Percentiles rank a stretch among this genome's conserved stretches.
These are phyloP conservation scores for Termitomyces sp. DNA, from an alignment of 768 basidiomycete genomes.

Conservation along the genomic window DNA sequence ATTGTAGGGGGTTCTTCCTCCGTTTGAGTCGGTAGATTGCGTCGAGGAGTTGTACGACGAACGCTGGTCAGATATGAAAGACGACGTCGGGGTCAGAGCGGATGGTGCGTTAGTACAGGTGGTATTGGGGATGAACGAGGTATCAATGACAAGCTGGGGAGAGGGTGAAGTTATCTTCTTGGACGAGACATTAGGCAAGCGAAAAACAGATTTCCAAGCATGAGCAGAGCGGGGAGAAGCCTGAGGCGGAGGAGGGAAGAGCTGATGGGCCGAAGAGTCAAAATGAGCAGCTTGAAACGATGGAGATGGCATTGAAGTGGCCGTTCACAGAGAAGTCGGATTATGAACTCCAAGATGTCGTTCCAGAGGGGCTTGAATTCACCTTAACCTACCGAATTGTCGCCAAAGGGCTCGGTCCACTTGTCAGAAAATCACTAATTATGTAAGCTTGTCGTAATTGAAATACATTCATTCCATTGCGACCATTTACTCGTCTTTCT, in stretches of 20 bases:
- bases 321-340: neutral
- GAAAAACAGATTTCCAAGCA: conserved; percentile 73
- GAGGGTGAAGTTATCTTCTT: conserved; percentile 45
- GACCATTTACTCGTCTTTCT: too few species aligned
- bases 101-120: conserved; percentile 33
- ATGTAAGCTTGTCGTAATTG: conserved; percentile 7
- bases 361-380: neutral
- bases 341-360: neutral
- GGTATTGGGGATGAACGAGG: conserved; percentile 29
- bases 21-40: conserved; percentile 67
- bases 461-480: neutral
- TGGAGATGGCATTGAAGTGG: conserved; percentile 17
- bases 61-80: conserved; percentile 48
- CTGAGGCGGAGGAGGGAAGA: conserved; percentile 11
- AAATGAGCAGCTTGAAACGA: conserved; percentile 10
- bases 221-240: conserved; percentile 24
- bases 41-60: conserved; percentile 79
- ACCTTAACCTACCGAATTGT: conserved; percentile 1
- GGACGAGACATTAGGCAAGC: conserved; percentile 57
- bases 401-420: neutral
- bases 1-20: conserved; percentile 23
- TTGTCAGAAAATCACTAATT: conserved; percentile 9
- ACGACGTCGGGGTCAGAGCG: conserved; percentile 46
- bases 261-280: conserved; percentile 14
- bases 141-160: conserved; percentile 47